Percentiles rank a stretch among this genome's conserved stretches.
These are phyloP conservation scores for Begonia peltatifolia DNA, from an alignment of 306 rosid species.

Conservation along the genomic window DNA sequence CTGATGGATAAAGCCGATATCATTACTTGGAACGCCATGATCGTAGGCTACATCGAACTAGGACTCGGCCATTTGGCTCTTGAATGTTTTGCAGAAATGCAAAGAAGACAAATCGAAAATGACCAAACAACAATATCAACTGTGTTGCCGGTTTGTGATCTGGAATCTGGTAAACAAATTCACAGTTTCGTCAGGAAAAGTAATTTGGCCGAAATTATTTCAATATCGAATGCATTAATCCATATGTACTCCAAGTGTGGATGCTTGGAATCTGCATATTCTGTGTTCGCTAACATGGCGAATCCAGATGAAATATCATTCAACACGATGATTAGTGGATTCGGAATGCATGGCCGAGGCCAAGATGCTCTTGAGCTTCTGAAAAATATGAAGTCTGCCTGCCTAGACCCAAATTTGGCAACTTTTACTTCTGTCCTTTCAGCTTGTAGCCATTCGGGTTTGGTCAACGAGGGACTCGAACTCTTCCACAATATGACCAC, in stretches of 20 bases:
- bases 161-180: slow-evolving; percentile 29
- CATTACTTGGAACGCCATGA: slow-evolving; percentile 46
- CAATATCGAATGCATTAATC: slow-evolving; percentile 29
- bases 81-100: slow-evolving; percentile 27
- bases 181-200: slow-evolving; percentile 20
- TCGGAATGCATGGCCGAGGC: slow-evolving; percentile 34
- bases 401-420: slow-evolving; percentile 18
- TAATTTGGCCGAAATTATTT: slow-evolving; percentile 6
- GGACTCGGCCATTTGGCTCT: slow-evolving; percentile 23
- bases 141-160: slow-evolving; percentile 27
- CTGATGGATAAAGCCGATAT: slow-evolving; percentile 28
- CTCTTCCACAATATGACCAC: slow-evolving; percentile 26
- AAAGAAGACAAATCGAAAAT: slow-evolving; percentile 12
- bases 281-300: slow-evolving; percentile 26
- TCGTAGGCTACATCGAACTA: slow-evolving; percentile 19
- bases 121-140: slow-evolving; percentile 28
- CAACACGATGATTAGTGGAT: slow-evolving; percentile 39
- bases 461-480: slow-evolving; percentile 30
- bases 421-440: slow-evolving; percentile 37
- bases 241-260: slow-evolving; percentile 30
- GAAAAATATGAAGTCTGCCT: slow-evolving; percentile 22
- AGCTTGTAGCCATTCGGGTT: slow-evolving; percentile 41
- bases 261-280: slow-evolving; percentile 22
- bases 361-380: slow-evolving; percentile 23
- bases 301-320: slow-evolving; percentile 27